Evolutionary conservation across 352 stramenopile species (phyloP).

Genomic region (Pythium angustatum): DNA sequence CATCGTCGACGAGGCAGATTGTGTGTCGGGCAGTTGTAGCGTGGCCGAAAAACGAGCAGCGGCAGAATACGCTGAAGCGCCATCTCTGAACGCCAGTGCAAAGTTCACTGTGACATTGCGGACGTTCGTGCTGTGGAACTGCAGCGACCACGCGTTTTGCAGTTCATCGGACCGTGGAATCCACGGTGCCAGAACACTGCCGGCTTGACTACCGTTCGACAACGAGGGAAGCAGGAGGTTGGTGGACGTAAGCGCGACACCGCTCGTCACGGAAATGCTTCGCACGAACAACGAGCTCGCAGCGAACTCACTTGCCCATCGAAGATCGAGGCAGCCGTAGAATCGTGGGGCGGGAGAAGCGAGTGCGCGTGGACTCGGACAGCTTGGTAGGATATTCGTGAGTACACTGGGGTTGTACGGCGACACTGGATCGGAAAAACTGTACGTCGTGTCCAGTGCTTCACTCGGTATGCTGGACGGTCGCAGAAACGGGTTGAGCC

Average conservation of each 20-base stretch:
- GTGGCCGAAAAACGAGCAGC: slow-evolving; percentile 4
- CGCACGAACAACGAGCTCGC: slow-evolving; percentile 2
- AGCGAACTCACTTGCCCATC: slow-evolving; percentile 16
- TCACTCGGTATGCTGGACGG: too few species aligned
- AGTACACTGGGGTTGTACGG: slow-evolving; percentile 17
- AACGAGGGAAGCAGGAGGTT: slow-evolving; percentile 4
- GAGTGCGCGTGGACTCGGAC: not conserved
- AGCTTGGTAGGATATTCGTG: not conserved
- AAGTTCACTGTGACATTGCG: slow-evolving; percentile 7
- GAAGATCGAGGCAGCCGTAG: slow-evolving; percentile 15
- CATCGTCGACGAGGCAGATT: not conserved
- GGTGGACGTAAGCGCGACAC: not conserved
- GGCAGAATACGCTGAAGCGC: not conserved
- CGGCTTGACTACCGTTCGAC: not conserved
- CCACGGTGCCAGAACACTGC: slow-evolving; percentile 9
- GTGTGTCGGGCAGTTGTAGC: slow-evolving; percentile 1
- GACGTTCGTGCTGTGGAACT: not conserved
- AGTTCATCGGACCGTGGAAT: not conserved
- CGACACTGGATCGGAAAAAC: slow-evolving; percentile 1
- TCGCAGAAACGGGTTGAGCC: too few species aligned
- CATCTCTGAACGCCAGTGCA: not conserved
- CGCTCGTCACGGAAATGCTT: slow-evolving; percentile 5
- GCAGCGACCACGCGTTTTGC: slow-evolving; percentile 4
- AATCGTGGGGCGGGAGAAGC: not conserved
- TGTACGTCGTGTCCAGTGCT: not conserved